phyloP scores from a whole-genome alignment of 2,329 filamentous ascomycete species.

The Cladosporium cucumerinum region DNA sequence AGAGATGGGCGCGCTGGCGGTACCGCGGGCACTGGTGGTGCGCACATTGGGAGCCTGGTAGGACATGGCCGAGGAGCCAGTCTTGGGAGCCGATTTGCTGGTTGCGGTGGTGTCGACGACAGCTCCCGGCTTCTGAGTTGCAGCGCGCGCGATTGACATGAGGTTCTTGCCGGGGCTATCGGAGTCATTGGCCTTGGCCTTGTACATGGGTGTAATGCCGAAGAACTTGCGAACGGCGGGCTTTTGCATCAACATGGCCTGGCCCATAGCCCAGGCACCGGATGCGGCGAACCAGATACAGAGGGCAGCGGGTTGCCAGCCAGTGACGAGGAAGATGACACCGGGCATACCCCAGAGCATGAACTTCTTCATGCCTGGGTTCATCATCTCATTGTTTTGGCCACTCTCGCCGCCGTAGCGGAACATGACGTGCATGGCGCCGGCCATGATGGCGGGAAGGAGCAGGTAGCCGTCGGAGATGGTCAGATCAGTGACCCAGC shows the following conservation, averaged over 20 bases:
- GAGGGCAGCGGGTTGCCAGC: slow-evolving; percentile 54
- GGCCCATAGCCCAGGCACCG: slow-evolving; percentile 38
- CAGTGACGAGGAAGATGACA: slow-evolving; percentile 53
- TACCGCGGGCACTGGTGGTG: not conserved
- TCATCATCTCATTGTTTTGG: slow-evolving; percentile 23
- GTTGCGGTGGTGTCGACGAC: slow-evolving; percentile 1
- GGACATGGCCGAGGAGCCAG: not conserved
- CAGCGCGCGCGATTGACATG: not conserved
- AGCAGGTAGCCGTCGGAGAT: slow-evolving; percentile 72
- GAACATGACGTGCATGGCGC: slow-evolving; percentile 29
- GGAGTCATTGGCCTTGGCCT: slow-evolving; percentile 11
- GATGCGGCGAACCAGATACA: slow-evolving; percentile 61
- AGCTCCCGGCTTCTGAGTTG: not conserved
- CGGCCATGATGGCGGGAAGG: slow-evolving; percentile 54
- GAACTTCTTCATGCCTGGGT: slow-evolving; percentile 37
- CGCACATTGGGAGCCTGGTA: slow-evolving; percentile 17
- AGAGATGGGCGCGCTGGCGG: not conserved
- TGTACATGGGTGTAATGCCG: slow-evolving; percentile 38
- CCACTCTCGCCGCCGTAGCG: slow-evolving; percentile 52
- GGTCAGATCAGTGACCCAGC: slow-evolving; percentile 80
- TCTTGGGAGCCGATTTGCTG: not conserved
- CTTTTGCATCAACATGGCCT: slow-evolving; percentile 39
- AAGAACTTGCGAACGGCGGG: slow-evolving; percentile 37
- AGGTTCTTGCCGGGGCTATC: not conserved
- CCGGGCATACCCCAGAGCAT: slow-evolving; percentile 51